Evolutionary conservation across 495 filamentous ascomycete species (phyloP), one percentile per base, ranked within the genome.

Genomic region (Xylaria palmicola): DNA sequence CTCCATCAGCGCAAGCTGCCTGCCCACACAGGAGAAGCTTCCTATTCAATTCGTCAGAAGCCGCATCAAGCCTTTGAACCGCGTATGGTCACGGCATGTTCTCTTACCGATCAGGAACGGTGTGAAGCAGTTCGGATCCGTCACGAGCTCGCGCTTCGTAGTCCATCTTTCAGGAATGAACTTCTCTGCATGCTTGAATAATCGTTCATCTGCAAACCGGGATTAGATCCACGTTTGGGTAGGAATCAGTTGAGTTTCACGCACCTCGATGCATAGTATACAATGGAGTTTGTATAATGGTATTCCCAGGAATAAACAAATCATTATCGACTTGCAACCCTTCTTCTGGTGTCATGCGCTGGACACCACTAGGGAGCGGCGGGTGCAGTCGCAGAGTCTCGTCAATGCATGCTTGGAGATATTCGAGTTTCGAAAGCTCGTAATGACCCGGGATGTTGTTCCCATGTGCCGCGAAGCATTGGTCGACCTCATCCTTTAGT

Each of bases 1-100:
- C 62, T 65, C 59, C 19, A 65, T 26, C 56, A 72, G 58, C 1
- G 64, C 69, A 1, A 67, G 32, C 9, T 62, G 34, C 50, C 66
- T 69, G 27, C 67, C 67, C 10, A 69, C 59, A 13, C 67, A 69
- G 32, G 32, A 36, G 13, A 36, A 36, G 32, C 6, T 36, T 13
- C 32, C 32, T 36, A 36, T 36, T 36, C 32, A 36, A 36, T 36
- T 36, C 32, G 13, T n/a, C n/a, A 36, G 32, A 36, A 13, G 32
- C 32, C 6, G 32, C 6, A 36, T 6, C 32, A 36, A 36, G 32
- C 6, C n/a, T n/a, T n/a, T n/a, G n/a, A n/a, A n/a, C 6, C 32
- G 32, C 6, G 6, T 36, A 6, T 36, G 6, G 13, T 36, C 32
- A 36, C 6, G 13, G 32, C 6, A 36, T 6, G 32, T 6, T 13